Base-by-base conservation (phyloP, 2,329 filamentous ascomycete genomes). In the Fusarium tjaetaba region DNA sequence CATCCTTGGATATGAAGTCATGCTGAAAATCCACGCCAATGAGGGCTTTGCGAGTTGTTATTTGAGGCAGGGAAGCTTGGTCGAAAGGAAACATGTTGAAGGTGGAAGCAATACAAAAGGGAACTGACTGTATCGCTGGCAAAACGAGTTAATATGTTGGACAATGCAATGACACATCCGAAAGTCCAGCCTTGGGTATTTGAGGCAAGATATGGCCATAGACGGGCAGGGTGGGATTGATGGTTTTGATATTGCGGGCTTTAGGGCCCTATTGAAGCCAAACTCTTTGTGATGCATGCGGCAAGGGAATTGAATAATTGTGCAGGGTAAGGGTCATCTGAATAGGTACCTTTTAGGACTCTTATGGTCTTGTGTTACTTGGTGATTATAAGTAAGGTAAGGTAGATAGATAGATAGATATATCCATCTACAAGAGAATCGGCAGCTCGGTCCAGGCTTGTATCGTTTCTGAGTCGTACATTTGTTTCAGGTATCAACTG, bases 21-120 rank as follows among this genome's bases (percentile, higher is more conserved):
- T 97, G 94, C 79, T 98, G 96, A 41, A 97, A 89, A 78, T 97
- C 96, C 72, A 98, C 87, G 24, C 97, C 85, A 26, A 98, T 85
- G 48, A 99, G 86, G 2, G 94, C 96, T 82, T 89, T 89, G 58
- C 90, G 87, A 14, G 89, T 89, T 36, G 82, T 84, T 59, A 92
- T 82, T 55, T 87, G 83, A 16, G 90, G 90, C 26, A 92, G 84
- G 41, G 85, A 84, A 51, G 86, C 81, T 43, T 85, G 82, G 75
- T 90, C 87, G 79, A 91, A 89, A 70, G 87, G 80, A 78, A 91
- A 89, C 84, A 89, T 89, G 68, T 61, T 74, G 71, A 46, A 53
- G 13, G 15, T 55, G 20, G 34, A 20, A 61, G 26, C 28, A 34
- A 58, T 34, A 34, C 30, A 24, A 51, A 22, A 49, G 34, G n/a